Base-by-base conservation (phyloP, 495 filamentous ascomycete species). In the Hypomontagnella submonticulosa region DNA sequence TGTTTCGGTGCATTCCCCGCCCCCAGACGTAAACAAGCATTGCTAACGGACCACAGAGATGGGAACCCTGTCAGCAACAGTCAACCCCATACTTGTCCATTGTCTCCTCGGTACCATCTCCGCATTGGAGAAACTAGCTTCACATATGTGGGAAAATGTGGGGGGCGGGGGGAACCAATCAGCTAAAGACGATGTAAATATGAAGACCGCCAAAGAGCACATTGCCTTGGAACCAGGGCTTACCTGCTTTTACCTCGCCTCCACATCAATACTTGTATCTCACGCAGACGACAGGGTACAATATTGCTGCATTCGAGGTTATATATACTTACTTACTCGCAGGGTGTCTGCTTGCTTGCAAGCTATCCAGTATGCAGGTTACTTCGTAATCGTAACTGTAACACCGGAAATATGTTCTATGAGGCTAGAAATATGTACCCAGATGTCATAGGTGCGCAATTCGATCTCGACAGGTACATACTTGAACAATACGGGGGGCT, bases 51-150 rank as follows among this genome's bases (percentile, higher is more conserved):
- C 40, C 42, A 43, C 36, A 44, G 38, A 51, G 19, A 37, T 13
- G 27, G 36, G 48, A 33, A 27, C 37, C 66, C 60, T 59, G 60
- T 64, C 55, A 63, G 41, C 40, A 27, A 27, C 23, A 6, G 23
- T 27, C 23, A 69, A 63, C 66, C 66, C 66, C 66, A 69, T 69
- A 69, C 55, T 69, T 60, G 18, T 10, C 23, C 41, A 57, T 23
- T 52, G 60, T 27, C 41, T 20, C 64, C 48, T 68, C 52, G 52
- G 56, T 64, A 63, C 61, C 66, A 66, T 66, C 69, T 71, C 69
- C 69, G 69, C 69, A 71, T 71, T 71, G 69, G 69, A 71, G 69
- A 71, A 71, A 57, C 54, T 37, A 36, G 49, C 65, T 66, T 32
- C 49, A 67, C 10, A 42, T 51, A 43, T 20, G 57, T 53, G 58